Conservation (phyloP, 805 yeast species). For the Zygosaccharomyces pseudorouxii region DNA sequence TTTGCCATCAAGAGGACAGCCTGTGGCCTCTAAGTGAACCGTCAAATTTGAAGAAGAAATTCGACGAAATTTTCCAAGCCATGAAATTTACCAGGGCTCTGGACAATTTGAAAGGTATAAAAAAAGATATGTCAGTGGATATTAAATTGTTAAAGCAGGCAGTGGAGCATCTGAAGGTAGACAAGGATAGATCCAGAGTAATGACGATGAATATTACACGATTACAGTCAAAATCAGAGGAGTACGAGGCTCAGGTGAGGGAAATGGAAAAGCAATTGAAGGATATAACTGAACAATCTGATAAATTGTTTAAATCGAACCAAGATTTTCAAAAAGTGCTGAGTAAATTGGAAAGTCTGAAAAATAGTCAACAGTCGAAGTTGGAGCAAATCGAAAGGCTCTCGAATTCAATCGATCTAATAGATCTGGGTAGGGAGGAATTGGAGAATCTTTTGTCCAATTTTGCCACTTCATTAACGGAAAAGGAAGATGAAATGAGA, state of each 20-base stretch:
- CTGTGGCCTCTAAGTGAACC: slow-evolving; percentile 97
- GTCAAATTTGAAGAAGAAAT: slow-evolving; percentile 77
- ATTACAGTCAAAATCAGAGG: slow-evolving; percentile 42
- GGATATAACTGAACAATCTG: slow-evolving; percentile 52
- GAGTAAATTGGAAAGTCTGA: slow-evolving; percentile 55
- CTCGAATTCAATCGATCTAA: slow-evolving; percentile 18
- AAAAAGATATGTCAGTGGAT: slow-evolving; percentile 73
- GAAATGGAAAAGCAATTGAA: slow-evolving; percentile 47
- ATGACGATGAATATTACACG: slow-evolving; percentile 46
- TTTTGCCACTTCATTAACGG: slow-evolving; percentile 36
- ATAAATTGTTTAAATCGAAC: slow-evolving; percentile 63
- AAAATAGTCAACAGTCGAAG: slow-evolving; percentile 43
- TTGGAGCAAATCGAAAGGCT: slow-evolving; percentile 51
- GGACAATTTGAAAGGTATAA: slow-evolving; percentile 67
- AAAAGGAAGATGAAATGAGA: slow-evolving; percentile 31
- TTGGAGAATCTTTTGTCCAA: slow-evolving; percentile 40
- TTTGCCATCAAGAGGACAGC: slow-evolving; percentile 97
- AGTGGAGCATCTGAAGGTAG: slow-evolving; percentile 70
- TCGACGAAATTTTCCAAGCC: slow-evolving; percentile 96
- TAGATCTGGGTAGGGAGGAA: slow-evolving; percentile 35
- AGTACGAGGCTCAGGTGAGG: slow-evolving; percentile 46
- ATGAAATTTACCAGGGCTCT: slow-evolving; percentile 87
- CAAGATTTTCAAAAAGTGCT: slow-evolving; percentile 76
- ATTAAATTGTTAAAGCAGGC: slow-evolving; percentile 72
- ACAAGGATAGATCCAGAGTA: slow-evolving; percentile 64